phyloP scores from a whole-genome alignment of 2,329 filamentous ascomycete species.

The Corinectria fuckeliana region DNA sequence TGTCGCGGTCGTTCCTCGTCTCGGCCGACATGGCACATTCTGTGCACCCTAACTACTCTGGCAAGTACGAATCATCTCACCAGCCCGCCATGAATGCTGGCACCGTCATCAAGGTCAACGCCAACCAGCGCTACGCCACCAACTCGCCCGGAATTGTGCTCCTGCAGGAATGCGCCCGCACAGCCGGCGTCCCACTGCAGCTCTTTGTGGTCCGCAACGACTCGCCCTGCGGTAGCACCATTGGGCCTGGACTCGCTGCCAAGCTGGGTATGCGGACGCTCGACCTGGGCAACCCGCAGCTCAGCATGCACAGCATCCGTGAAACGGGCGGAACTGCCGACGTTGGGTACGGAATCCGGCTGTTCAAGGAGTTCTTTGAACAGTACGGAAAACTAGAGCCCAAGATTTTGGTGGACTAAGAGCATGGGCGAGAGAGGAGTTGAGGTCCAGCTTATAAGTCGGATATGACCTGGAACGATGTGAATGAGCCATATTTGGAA shows the following conservation, averaged over 20 bases:
- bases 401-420: slow-evolving; percentile 81
- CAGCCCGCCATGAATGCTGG: slow-evolving; percentile 96
- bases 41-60: slow-evolving; percentile 92
- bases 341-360: slow-evolving; percentile 81
- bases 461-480: neutral
- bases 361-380: slow-evolving; percentile 89
- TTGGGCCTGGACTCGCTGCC: slow-evolving; percentile 94
- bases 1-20: slow-evolving; percentile 89
- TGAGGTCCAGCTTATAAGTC: slow-evolving; percentile 7
- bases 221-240: slow-evolving; percentile 92
- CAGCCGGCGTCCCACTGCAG: slow-evolving; percentile 83
- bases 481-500: neutral
- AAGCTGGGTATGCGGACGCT: slow-evolving; percentile 86
- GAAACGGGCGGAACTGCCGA: slow-evolving; percentile 91
- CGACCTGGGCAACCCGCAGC: slow-evolving; percentile 91
- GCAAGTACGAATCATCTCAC: slow-evolving; percentile 91
- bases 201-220: slow-evolving; percentile 97
- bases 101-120: slow-evolving; percentile 97
- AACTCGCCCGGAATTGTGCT: slow-evolving; percentile 95
- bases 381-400: slow-evolving; percentile 83
- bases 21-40: slow-evolving; percentile 98
- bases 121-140: slow-evolving; percentile 95
- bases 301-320: slow-evolving; percentile 96
- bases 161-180: slow-evolving; percentile 82
- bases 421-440: slow-evolving; percentile 16